A percentile compares a stretch with the other conserved stretches of the same genome.
These are phyloP conservation scores for Vanilla planifolia DNA, from an alignment of 106 monocot genomes.

Conservation along the genomic window DNA sequence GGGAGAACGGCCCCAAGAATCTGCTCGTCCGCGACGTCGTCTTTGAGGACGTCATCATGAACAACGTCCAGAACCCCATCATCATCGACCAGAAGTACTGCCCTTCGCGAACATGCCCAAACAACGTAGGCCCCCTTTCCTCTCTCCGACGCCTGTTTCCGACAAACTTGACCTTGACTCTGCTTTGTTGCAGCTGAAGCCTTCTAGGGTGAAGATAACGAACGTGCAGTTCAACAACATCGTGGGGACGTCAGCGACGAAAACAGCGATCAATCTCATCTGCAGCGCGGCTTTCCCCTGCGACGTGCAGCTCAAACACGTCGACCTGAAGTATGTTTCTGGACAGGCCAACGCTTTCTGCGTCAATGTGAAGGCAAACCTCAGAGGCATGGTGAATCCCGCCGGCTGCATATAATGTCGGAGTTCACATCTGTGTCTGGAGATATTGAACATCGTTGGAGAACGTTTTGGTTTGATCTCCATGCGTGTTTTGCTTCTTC, in stretches of 20 bases:
- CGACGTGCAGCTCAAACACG: constrained; percentile 3
- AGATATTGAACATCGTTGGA: background rate
- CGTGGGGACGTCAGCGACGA: background rate
- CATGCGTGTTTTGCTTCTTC: too few species aligned
- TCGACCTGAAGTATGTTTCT: constrained; percentile 3
- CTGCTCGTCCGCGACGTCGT: background rate
- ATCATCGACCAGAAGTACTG: constrained; percentile 32
- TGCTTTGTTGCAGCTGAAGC: background rate
- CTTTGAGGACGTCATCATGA: constrained; percentile 20
- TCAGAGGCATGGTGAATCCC: constrained; percentile 9
- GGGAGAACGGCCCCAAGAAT: constrained; percentile 1
- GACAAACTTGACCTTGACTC: background rate
- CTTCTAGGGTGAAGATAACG: constrained; percentile 1
- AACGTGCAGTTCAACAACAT: background rate
- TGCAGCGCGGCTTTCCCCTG: constrained; percentile 9
- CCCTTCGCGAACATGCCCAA: constrained; percentile 10
- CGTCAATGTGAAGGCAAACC: background rate
- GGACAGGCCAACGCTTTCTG: background rate
- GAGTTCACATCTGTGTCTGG: background rate
- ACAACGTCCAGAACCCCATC: constrained; percentile 24
- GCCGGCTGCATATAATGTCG: background rate
- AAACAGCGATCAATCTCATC: background rate
- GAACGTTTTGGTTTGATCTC: background rate
- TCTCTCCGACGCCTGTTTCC: background rate
- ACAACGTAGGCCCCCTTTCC: background rate